phyloP scores from a whole-genome alignment of 2,329 filamentous ascomycete genomes.

The Penicillium sp. region DNA sequence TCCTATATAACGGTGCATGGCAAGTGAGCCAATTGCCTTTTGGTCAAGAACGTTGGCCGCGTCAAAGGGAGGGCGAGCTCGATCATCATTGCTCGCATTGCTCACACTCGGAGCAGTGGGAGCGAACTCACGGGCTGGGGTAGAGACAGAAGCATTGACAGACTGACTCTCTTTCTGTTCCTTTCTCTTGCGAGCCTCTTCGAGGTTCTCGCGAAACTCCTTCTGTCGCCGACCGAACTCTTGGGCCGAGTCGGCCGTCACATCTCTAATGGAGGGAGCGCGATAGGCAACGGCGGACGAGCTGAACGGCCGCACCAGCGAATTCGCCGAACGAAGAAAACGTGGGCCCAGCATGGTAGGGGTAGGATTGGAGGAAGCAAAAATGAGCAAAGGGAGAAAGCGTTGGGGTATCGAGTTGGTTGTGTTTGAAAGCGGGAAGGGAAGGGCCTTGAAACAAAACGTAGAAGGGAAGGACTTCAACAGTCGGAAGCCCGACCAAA shows the following conservation, averaged over 20 bases:
- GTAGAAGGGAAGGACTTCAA: neutral
- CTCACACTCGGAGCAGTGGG: slow-evolving; percentile 43
- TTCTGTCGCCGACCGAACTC: slow-evolving; percentile 79
- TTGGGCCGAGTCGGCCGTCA: slow-evolving; percentile 65
- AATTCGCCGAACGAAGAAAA: slow-evolving; percentile 46
- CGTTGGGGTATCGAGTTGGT: neutral
- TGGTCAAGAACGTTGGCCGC: slow-evolving; percentile 39
- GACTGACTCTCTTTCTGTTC: slow-evolving; percentile 79
- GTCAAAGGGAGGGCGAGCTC: slow-evolving; percentile 32
- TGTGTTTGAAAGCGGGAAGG: slow-evolving; percentile 4
- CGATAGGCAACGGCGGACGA: slow-evolving; percentile 48
- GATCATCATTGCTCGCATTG: slow-evolving; percentile 40
- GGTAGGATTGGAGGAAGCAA: neutral
- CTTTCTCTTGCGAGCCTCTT: slow-evolving; percentile 67
- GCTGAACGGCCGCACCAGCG: slow-evolving; percentile 54
- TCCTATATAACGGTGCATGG: slow-evolving; percentile 46
- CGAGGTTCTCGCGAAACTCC: slow-evolving; percentile 76
- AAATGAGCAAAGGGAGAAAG: slow-evolving; percentile 1
- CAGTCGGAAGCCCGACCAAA: neutral
- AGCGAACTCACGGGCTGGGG: slow-evolving; percentile 38
- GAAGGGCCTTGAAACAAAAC: slow-evolving; percentile 2
- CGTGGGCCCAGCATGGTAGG: slow-evolving; percentile 42
- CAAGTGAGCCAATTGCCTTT: slow-evolving; percentile 57
- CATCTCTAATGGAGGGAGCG: slow-evolving; percentile 77
- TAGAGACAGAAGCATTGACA: slow-evolving; percentile 44